These are phyloP conservation scores for Diaporthe sp. DNA, from an alignment of 2,329 filamentous ascomycete species.

Conservation along the genomic window DNA sequence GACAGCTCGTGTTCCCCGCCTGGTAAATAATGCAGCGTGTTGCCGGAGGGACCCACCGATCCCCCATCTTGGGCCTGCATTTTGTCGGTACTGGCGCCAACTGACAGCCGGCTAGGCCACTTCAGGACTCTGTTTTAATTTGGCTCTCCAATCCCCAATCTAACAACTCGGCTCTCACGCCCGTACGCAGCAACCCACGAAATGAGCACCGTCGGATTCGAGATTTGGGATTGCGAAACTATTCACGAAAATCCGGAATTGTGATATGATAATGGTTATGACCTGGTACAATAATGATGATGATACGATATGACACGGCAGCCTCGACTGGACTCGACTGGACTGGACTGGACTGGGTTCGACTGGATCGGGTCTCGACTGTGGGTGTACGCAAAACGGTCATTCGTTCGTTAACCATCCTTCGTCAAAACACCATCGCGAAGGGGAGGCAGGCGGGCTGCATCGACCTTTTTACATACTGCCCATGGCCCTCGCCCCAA, in stretches of 20 bases:
- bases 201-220: constrained; percentile 12
- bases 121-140: constrained; percentile 23
- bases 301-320: background rate
- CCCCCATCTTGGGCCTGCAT: constrained; percentile 25
- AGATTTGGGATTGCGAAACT: constrained; percentile 19
- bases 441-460: background rate
- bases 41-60: constrained; percentile 27
- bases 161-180: background rate
- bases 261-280: background rate
- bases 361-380: background rate
- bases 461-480: constrained; percentile 28
- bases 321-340: background rate
- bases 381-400: background rate
- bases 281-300: background rate
- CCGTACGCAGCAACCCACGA: constrained; percentile 2
- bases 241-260: constrained; percentile 1
- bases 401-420: background rate
- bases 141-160: constrained; percentile 16
- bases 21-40: constrained; percentile 29
- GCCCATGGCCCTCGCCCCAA: background rate
- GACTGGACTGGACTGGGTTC: background rate
- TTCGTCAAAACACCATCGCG: background rate
- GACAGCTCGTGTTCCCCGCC: constrained; percentile 28
- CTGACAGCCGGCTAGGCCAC: constrained; percentile 21
- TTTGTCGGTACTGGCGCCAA: constrained; percentile 24